phyloP scores from a whole-genome alignment of 495 filamentous ascomycete genomes.

The Penicillium goetzii region DNA sequence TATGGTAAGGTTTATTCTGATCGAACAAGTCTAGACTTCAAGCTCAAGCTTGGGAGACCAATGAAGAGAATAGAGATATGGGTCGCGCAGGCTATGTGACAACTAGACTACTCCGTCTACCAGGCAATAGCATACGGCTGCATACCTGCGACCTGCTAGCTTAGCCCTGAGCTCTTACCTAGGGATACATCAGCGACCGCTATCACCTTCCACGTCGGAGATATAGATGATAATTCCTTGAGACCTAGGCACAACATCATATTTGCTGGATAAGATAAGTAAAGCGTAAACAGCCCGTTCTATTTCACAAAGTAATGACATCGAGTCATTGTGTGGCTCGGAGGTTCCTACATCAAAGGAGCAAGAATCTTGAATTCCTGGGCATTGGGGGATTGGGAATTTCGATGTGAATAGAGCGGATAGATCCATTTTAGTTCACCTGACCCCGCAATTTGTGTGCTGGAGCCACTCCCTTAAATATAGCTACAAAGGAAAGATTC shows the following conservation, averaged over 20 bases:
- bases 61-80: neutral
- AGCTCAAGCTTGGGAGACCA: neutral
- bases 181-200: neutral
- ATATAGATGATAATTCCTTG: too few relatives aligned
- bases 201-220: neutral
- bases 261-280: neutral
- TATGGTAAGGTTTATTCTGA: neutral
- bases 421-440: too few relatives aligned
- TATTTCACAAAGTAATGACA: neutral
- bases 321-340: neutral
- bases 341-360: neutral
- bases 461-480: too few relatives aligned
- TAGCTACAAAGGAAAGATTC: neutral
- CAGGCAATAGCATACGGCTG: too few relatives aligned
- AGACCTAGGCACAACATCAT: neutral
- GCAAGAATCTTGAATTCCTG: too few relatives aligned
- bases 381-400: too few relatives aligned
- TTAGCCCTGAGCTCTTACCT: too few relatives aligned
- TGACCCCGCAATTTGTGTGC: too few relatives aligned
- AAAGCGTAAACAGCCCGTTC: neutral
- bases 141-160: too few relatives aligned
- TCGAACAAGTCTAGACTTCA: too few relatives aligned
- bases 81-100: neutral
- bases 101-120: neutral
- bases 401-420: too few relatives aligned